Evolutionary conservation across 83 land plant genomes (phyloP).

Genomic region (Larix sibirica): DNA sequence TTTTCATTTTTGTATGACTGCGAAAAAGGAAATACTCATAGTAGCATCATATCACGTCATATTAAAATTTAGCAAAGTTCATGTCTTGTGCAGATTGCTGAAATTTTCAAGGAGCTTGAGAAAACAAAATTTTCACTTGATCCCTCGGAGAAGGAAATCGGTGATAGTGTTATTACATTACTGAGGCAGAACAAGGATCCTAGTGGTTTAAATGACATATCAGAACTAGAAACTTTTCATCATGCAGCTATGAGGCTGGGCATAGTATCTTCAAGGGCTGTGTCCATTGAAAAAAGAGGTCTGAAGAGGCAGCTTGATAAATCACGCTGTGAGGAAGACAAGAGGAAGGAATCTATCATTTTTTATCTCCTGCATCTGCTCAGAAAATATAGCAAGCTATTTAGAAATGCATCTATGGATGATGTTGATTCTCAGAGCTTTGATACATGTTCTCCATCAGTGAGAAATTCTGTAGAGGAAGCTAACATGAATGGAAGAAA

Average conservation of each 20-base stretch:
- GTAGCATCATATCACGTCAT: not conserved
- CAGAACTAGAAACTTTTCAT: conserved; percentile 70
- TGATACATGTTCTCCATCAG: not conserved
- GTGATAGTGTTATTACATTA: conserved; percentile 37
- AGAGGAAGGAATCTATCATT: conserved; percentile 77
- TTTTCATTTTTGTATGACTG: not conserved
- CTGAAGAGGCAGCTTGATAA: conserved; percentile 69
- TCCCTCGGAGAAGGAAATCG: not conserved
- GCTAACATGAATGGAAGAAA: conserved; percentile 1
- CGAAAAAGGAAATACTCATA: not conserved
- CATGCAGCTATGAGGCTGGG: conserved; percentile 67
- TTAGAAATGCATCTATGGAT: conserved; percentile 52
- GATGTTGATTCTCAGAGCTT: conserved; percentile 44
- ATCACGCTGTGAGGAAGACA: conserved; percentile 75
- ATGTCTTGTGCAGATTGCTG: conserved; percentile 47
- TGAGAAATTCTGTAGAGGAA: not conserved
- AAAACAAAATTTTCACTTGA: conserved; percentile 9
- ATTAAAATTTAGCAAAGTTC: not conserved
- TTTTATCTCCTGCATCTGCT: conserved; percentile 76
- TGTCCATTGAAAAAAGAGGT: conserved; percentile 68
- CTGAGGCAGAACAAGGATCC: conserved; percentile 59
- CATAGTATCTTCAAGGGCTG: conserved; percentile 16
- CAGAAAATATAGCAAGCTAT: conserved; percentile 72
- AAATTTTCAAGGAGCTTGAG: conserved; percentile 33
- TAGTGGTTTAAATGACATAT: conserved; percentile 31